phyloP scores from a whole-genome alignment of 352 stramenopile genomes.

The Phytophthora capsici region DNA sequence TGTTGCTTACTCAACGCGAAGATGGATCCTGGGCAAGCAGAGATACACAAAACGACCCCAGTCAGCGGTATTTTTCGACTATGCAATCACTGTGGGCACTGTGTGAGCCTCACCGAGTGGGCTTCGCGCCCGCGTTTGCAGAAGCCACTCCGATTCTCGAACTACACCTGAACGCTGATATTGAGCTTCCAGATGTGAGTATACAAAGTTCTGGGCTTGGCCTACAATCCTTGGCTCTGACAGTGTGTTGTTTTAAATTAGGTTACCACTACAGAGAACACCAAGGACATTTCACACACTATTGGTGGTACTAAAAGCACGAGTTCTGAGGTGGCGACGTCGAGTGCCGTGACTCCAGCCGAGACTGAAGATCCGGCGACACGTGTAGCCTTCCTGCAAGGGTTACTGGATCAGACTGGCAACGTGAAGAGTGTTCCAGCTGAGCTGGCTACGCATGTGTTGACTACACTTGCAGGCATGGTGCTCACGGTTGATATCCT shows the following conservation, averaged over 20 bases:
- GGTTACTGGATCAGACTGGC: constrained; percentile 74
- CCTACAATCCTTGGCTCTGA: background rate
- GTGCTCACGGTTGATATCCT: constrained; percentile 84
- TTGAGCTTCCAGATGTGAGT: constrained; percentile 35
- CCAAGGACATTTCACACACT: background rate
- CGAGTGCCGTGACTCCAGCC: constrained; percentile 19
- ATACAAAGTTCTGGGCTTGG: constrained; percentile 10
- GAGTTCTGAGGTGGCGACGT: constrained; percentile 29
- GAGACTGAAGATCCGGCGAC: constrained; percentile 65
- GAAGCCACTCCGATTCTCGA: constrained; percentile 61
- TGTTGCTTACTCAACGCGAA: constrained; percentile 61
- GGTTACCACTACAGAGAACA: background rate
- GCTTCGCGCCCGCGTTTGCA: constrained; percentile 72
- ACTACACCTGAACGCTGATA: constrained; percentile 65
- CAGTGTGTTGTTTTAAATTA: constrained; percentile 13
- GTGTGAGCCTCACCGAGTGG: constrained; percentile 46
- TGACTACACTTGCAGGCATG: constrained; percentile 72
- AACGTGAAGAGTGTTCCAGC: constrained; percentile 79
- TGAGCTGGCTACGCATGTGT: constrained; percentile 71
- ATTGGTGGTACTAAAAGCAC: constrained; percentile 1
- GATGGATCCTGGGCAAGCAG: constrained; percentile 65
- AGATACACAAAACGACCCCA: constrained; percentile 22
- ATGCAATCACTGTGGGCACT: constrained; percentile 59
- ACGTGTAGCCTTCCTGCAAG: constrained; percentile 73
- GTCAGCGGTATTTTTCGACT: constrained; percentile 56